phyloP scores from a whole-genome alignment of 495 filamentous ascomycete genomes.

The Trichoderma erinaceum region DNA sequence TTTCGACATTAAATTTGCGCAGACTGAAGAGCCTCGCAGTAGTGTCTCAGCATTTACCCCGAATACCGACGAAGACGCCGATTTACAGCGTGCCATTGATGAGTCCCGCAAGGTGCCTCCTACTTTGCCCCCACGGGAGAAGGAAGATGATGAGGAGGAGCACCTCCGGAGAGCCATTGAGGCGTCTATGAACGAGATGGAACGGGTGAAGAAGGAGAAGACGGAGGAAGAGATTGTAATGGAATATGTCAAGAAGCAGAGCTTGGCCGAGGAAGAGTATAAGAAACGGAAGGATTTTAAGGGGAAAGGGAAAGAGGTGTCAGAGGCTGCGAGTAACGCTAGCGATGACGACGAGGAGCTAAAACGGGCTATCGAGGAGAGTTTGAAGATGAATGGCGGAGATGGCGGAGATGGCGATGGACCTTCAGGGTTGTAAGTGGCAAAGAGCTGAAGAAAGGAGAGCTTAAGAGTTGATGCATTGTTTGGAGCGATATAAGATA shows the following conservation, averaged over 20 bases:
- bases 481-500: neutral
- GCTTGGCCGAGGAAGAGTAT: conserved; percentile 58
- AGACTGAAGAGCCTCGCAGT: neutral
- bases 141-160: conserved; percentile 34
- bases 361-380: conserved; percentile 41
- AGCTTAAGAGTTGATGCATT: neutral
- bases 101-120: conserved; percentile 21
- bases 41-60: neutral
- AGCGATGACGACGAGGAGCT: conserved; percentile 41
- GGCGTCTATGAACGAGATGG: conserved; percentile 32
- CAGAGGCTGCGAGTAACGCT: conserved; percentile 19
- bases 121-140: conserved; percentile 6
- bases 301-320: conserved; percentile 18
- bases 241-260: conserved; percentile 74
- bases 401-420: conserved; percentile 13
- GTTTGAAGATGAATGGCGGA: conserved; percentile 30
- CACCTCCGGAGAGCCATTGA: conserved; percentile 43
- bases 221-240: conserved; percentile 68
- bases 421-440: neutral
- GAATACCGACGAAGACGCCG: conserved; percentile 23
- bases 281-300: conserved; percentile 25
- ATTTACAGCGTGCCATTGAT: conserved; percentile 28
- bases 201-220: conserved; percentile 33
- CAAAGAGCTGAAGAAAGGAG: too few relatives aligned
- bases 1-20: neutral